Evolutionary conservation across 805 yeast species (phyloP), one percentile per base, ranked within the genome.

Genomic region (Huiozyma sinensis): DNA sequence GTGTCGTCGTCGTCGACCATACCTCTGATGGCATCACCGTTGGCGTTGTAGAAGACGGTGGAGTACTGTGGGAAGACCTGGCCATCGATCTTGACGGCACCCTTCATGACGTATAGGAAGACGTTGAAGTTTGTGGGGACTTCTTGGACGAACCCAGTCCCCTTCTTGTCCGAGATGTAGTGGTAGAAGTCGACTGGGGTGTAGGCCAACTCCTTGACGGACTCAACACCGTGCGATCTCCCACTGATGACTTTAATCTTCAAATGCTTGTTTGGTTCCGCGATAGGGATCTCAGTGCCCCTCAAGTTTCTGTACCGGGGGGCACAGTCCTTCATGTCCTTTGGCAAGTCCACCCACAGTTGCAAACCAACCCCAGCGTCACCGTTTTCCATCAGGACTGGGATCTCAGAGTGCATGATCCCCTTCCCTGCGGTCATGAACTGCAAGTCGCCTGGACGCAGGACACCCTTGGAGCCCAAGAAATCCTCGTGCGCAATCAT

Each of bases 371-470:
- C 71, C 17, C 73, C 64, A 1, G 80, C 76, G 36, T 71, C 72
- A 28, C 66, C 65, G 34, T 73, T 68, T 17, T 67, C 68, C 48
- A 66, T 64, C 34, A 70, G 67, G 33, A 79, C 79, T 7, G 95
- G 95, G 77, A 86, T 86, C 58, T 87, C 95, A 2, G 87, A 75
- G 61, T 86, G 95, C 44, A 83, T 83, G 33, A 86, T 77, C 41
- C 94, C 96, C 53, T 73, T 75, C 47, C 95, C 95, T 5, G 95
- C 95, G 28, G 95, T 87, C 95, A 87, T 87, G 62, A 87, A 86
- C 62, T 87, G 96, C 51, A 88, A 68, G 60, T 87, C 96, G 45
- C 95, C 95, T 6, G 86, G 77, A 48, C 75, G 71, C 43, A 88
- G 65, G 7, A 84, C 70, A 44, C 95, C 95, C 43, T 74, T 71